These are phyloP conservation scores for Tagetes erecta DNA, from an alignment of 129 eudicot genomes.

Conservation along the genomic window DNA sequence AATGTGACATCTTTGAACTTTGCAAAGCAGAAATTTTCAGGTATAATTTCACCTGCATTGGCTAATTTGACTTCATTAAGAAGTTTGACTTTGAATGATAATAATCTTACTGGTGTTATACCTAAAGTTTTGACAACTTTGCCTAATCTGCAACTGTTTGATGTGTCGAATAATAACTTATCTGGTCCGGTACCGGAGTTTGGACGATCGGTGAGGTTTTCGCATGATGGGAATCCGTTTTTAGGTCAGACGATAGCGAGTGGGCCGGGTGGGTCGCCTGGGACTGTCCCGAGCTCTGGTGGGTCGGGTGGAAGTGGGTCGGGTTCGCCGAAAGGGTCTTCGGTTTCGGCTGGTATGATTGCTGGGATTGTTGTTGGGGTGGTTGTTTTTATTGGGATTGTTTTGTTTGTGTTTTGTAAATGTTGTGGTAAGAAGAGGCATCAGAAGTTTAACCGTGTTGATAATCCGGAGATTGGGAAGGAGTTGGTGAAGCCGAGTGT, in stretches of 20 bases:
- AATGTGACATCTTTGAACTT: slow-evolving; percentile 43
- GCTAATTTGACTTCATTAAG: slow-evolving; percentile 43
- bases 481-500: slow-evolving; percentile 46
- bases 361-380: slow-evolving; percentile 54
- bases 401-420: slow-evolving; percentile 52
- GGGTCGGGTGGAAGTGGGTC: slow-evolving; percentile 19
- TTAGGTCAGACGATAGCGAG: slow-evolving; percentile 36
- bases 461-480: slow-evolving; percentile 45
- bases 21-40: slow-evolving; percentile 34
- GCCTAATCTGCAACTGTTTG: slow-evolving; percentile 36
- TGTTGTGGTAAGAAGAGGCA: slow-evolving; percentile 52
- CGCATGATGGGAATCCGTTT: slow-evolving; percentile 33
- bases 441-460: slow-evolving; percentile 56
- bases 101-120: slow-evolving; percentile 51
- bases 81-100: slow-evolving; percentile 47
- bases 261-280: slow-evolving; percentile 30
- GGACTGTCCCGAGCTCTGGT: slow-evolving; percentile 17
- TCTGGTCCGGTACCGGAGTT: slow-evolving; percentile 50
- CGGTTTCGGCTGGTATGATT: slow-evolving; percentile 42
- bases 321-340: slow-evolving; percentile 32
- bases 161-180: slow-evolving; percentile 60
- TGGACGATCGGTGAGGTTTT: slow-evolving; percentile 33
- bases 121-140: slow-evolving; percentile 46
- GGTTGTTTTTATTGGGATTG: slow-evolving; percentile 48
- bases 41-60: slow-evolving; percentile 64